Evolutionary conservation across 805 yeast species (phyloP).

Genomic region (Starmerella sp.): DNA sequence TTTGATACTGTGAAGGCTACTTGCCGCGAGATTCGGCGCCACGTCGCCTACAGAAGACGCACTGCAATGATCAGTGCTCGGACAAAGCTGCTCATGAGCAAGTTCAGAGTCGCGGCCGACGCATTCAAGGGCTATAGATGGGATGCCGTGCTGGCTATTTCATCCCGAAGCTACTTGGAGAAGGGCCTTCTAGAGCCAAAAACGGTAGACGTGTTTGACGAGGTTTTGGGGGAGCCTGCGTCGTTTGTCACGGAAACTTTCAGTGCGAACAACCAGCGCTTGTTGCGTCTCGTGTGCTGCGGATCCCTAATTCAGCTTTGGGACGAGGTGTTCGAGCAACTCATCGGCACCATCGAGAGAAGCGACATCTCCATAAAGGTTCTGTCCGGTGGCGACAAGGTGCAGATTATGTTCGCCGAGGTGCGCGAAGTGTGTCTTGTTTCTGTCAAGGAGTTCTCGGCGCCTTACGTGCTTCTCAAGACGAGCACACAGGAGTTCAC

Average conservation of each 20-base stretch:
- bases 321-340: conserved; percentile 16
- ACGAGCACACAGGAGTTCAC: conserved; percentile 3
- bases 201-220: conserved; percentile 17
- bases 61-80: background rate
- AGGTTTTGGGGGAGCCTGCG: background rate
- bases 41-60: background rate
- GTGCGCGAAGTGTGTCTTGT: conserved; percentile 16
- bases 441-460: conserved; percentile 14
- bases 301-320: conserved; percentile 4
- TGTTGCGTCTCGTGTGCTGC: conserved; percentile 12
- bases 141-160: conserved; percentile 16
- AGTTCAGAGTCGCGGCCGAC: background rate
- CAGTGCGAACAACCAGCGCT: background rate
- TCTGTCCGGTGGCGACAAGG: background rate
- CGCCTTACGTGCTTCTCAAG: conserved; percentile 1
- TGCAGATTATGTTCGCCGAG: conserved; percentile 6
- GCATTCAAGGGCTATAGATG: conserved; percentile 14
- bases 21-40: background rate
- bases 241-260: conserved; percentile 19
- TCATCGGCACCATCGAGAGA: conserved; percentile 5
- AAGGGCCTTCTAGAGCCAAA: conserved; percentile 9
- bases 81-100: conserved; percentile 1
- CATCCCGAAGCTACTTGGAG: conserved; percentile 18
- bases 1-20: background rate
- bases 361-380: background rate